Percentiles rank a stretch among this genome's conserved stretches.
phyloP scores from a whole-genome alignment of 2,329 filamentous ascomycete genomes.

The Aureobasidium subglaciale region DNA sequence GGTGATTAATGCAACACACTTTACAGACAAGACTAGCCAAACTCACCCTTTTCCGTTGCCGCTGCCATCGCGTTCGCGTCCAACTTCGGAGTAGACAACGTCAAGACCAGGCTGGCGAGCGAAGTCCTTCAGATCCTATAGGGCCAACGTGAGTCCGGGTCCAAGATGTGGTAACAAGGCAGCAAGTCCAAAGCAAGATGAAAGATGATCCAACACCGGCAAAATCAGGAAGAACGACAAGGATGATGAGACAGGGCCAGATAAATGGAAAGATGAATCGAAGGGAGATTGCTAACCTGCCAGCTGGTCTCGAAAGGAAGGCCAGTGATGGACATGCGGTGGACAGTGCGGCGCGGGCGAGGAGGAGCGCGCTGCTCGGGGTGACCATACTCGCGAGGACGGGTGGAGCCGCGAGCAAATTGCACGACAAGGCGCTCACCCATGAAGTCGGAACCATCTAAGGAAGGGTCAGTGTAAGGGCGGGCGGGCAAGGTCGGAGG shows the following conservation, averaged over 20 bases:
- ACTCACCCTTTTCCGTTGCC: conserved; percentile 64
- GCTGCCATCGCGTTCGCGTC: conserved; percentile 73
- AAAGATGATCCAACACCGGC: conserved; percentile 2
- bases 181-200: conserved; percentile 27
- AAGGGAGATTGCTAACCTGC: conserved; percentile 77
- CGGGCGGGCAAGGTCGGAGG: not conserved
- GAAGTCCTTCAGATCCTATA: conserved; percentile 99
- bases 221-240: conserved; percentile 7
- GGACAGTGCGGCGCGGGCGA: conserved; percentile 86
- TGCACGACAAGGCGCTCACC: conserved; percentile 95
- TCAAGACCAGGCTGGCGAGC: conserved; percentile 93
- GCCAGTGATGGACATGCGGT: conserved; percentile 95
- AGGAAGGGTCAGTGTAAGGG: not conserved
- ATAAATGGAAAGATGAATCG: not conserved
- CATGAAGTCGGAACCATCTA: conserved; percentile 97
- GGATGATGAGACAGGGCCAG: not conserved
- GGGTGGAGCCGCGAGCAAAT: conserved; percentile 79
- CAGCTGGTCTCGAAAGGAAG: conserved; percentile 98
- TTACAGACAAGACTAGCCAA: not conserved
- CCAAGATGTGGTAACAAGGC: conserved; percentile 39
- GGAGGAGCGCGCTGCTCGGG: conserved; percentile 49
- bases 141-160: conserved; percentile 67
- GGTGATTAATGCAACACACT: not conserved
- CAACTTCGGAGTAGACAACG: conserved; percentile 96
- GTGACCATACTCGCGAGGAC: conserved; percentile 46